Evolutionary conservation across 257 asterid species (phyloP).

Genomic region (Fraxinus cuspidata): DNA sequence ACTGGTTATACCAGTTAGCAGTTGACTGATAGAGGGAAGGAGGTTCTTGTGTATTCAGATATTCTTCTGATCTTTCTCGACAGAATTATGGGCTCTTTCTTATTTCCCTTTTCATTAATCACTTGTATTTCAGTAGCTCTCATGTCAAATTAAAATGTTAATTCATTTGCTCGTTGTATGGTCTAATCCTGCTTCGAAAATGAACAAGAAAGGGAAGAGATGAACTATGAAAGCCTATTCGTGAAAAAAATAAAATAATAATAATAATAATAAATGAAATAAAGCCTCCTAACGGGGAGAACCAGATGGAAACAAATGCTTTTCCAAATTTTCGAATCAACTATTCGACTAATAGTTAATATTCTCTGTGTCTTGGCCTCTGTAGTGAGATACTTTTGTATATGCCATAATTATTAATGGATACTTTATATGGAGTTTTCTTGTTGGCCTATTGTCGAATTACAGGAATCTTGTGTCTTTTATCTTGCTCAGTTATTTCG

Average conservation of each 20-base stretch:
- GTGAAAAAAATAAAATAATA: not conserved
- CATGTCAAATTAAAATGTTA: not conserved
- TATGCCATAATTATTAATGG: not conserved
- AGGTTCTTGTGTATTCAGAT: not conserved
- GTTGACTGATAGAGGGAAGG: not conserved
- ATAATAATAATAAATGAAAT: not conserved
- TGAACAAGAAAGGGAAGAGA: not conserved
- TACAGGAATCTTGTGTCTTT: not conserved
- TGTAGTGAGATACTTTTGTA: not conserved
- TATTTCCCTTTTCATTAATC: not conserved
- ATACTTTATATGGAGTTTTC: not conserved
- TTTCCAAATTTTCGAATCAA: not conserved
- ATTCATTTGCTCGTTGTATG: not conserved
- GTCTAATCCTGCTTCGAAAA: not conserved
- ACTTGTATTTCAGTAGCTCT: not conserved
- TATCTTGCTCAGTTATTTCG: not conserved
- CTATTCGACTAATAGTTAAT: not conserved
- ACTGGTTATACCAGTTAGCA: not conserved
- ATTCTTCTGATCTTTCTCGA: not conserved
- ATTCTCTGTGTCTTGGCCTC: not conserved
- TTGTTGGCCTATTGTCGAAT: not conserved
- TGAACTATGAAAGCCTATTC: not conserved
- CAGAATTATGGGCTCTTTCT: not conserved
- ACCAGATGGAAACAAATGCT: not conserved
- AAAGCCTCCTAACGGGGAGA: not conserved